These are phyloP conservation scores for Penicillium sp. DNA, from an alignment of 2,329 filamentous ascomycete species.

Conservation along the genomic window DNA sequence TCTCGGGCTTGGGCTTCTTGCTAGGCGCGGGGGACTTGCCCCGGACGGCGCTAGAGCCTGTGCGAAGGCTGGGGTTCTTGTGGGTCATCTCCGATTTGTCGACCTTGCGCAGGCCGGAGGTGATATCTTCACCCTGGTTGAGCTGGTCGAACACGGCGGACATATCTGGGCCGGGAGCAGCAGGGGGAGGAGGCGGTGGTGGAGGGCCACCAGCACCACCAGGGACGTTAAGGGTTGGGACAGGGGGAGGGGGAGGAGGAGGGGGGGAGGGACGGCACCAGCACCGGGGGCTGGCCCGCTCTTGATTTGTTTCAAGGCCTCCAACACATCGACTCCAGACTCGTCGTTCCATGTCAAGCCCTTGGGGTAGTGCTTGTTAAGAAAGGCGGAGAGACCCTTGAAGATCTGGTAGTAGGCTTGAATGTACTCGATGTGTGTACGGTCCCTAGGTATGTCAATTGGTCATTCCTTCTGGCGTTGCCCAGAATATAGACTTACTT, in stretches of 20 bases:
- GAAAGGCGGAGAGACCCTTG: slow-evolving; percentile 76
- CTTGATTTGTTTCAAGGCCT: slow-evolving; percentile 63
- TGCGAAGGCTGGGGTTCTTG: slow-evolving; percentile 87
- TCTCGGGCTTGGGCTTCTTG: slow-evolving; percentile 83
- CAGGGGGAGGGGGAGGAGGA: slow-evolving; percentile 50
- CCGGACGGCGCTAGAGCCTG: slow-evolving; percentile 52
- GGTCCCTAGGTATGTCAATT: slow-evolving; percentile 58
- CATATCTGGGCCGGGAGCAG: slow-evolving; percentile 61
- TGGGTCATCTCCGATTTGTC: slow-evolving; percentile 97
- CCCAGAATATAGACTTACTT: slow-evolving; percentile 51
- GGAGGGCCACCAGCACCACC: slow-evolving; percentile 59
- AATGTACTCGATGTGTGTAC: slow-evolving; percentile 81
- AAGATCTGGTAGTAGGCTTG: slow-evolving; percentile 91
- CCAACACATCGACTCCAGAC: slow-evolving; percentile 69
- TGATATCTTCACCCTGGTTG: slow-evolving; percentile 86
- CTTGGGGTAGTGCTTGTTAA: slow-evolving; percentile 76
- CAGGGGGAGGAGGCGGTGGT: slow-evolving; percentile 64
- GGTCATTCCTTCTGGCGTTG: background rate
- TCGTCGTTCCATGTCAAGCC: slow-evolving; percentile 86
- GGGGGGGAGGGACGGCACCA: slow-evolving; percentile 46
- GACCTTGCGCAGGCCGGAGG: slow-evolving; percentile 85
- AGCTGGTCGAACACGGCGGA: slow-evolving; percentile 88
- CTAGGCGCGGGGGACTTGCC: slow-evolving; percentile 83
- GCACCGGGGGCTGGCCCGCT: slow-evolving; percentile 37
- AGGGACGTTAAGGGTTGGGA: slow-evolving; percentile 48